Base-by-base conservation (phyloP, 2,329 filamentous ascomycete species). In the Dichotomopilus funicola region DNA sequence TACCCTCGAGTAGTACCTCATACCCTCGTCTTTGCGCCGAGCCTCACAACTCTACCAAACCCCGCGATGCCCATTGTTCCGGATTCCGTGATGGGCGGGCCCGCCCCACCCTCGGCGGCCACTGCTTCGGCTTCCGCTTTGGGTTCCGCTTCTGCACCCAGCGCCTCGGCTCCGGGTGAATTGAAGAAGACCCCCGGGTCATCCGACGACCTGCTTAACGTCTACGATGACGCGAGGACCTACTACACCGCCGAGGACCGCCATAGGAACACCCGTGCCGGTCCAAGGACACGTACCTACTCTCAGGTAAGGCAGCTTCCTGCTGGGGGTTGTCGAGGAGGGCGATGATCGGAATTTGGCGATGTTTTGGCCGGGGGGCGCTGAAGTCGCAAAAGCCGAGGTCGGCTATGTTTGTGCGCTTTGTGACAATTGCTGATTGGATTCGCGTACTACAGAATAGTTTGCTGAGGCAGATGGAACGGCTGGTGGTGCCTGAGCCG, bases 231-330 rank as follows among this genome's bases (percentile, higher is more conserved):
- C 70, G 80, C 80, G 56, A 76, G 74, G 65, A 82, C 79, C 31
- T 83, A 83, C 65, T 83, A 83, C 61, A 71, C 77, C 37, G 76
- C 78, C 31, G 79, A 81, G 38, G 77, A 79, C 53, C 77, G 80
- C 53, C 77, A 80, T 60, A 69, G 68, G 54, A 75, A 77, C 62
- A 61, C 60, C 43, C 75, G 75, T 36, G 71, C 70, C 51, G 78
- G 78, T 27, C 70, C 72, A 42, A 75, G 80, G 50, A 79, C 77
- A 13, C 75, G 79, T 58, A 83, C 80, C 27, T 82, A 78, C 61
- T 82, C 80, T 2, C 79, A 81, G 71, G 78, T 79, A 67, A 27
- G 49, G 55, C 37, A 35, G 12, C 42, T 27, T 27, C 19, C 19
- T 27, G 49, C 36, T 13, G 49, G 37, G 13, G 43, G 40, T 12